These are phyloP conservation scores for Xylaria sp. DNA, from an alignment of 2,329 filamentous ascomycete species.

Conservation along the genomic window DNA sequence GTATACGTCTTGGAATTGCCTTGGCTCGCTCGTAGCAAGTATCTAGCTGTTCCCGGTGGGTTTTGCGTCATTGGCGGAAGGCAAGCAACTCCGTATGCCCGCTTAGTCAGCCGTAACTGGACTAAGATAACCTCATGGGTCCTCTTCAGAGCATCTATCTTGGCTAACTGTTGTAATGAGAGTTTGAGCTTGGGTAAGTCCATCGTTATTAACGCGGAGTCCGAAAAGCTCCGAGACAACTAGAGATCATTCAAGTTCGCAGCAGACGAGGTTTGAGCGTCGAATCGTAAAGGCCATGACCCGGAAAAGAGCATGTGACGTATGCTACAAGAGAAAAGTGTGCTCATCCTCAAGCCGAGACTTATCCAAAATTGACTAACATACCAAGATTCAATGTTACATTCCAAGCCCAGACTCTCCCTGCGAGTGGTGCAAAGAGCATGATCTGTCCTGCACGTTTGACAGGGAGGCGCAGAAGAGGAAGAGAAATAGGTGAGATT, in stretches of 20 bases:
- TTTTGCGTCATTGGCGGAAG: too few relatives aligned
- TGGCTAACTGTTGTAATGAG: too few relatives aligned
- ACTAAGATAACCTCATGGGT: too few relatives aligned
- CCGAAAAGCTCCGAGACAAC: too few relatives aligned
- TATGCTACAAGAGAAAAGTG: constrained; percentile 19
- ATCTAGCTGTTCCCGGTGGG: too few relatives aligned
- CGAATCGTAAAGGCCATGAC: constrained; percentile 4
- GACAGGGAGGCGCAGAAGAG: constrained; percentile 8
- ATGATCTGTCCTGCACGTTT: constrained; percentile 17
- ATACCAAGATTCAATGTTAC: constrained; percentile 10
- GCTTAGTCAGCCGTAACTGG: too few relatives aligned
- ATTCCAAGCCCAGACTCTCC: neutral
- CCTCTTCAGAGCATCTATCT: too few relatives aligned
- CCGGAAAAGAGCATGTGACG: constrained; percentile 22
- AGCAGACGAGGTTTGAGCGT: neutral
- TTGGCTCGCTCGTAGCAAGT: too few relatives aligned
- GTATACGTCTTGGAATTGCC: too few relatives aligned
- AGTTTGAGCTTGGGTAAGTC: too few relatives aligned
- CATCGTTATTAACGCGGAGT: too few relatives aligned
- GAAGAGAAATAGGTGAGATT: neutral
- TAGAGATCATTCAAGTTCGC: neutral
- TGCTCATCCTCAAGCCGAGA: neutral
- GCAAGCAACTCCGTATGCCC: too few relatives aligned
- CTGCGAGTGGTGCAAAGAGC: constrained; percentile 15
- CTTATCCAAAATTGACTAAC: neutral